phyloP scores from a whole-genome alignment of 1,139 yeast species.

The Candida pseudocylindracea region DNA sequence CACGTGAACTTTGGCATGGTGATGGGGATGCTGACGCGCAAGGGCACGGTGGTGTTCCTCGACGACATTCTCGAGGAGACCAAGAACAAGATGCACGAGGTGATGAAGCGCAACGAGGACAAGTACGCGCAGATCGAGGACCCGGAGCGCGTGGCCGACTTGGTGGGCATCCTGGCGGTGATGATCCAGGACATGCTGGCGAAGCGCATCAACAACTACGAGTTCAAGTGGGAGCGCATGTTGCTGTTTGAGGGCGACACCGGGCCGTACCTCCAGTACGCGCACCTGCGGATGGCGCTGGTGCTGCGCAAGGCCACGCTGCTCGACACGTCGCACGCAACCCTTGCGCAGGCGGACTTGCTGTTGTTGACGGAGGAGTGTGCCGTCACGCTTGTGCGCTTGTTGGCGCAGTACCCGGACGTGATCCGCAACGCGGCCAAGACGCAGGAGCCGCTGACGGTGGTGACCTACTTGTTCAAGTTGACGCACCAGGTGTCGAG shows the following conservation, averaged over 20 bases:
- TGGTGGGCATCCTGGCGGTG: slow-evolving; percentile 91
- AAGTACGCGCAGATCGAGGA: slow-evolving; percentile 87
- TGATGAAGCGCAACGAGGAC: slow-evolving; percentile 80
- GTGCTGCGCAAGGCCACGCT: slow-evolving; percentile 60
- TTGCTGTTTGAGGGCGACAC: slow-evolving; percentile 97
- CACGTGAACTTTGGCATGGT: slow-evolving; percentile 97
- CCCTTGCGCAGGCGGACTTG: slow-evolving; percentile 37
- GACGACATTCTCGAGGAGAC: slow-evolving; percentile 90
- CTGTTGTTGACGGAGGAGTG: slow-evolving; percentile 56
- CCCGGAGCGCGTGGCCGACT: slow-evolving; percentile 90
- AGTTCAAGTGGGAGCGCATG: slow-evolving; percentile 98
- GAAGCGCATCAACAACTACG: slow-evolving; percentile 89
- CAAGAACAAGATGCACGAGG: slow-evolving; percentile 89
- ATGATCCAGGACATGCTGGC: slow-evolving; percentile 99
- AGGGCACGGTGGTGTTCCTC: slow-evolving; percentile 93
- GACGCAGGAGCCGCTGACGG: slow-evolving; percentile 81
- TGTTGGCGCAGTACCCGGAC: slow-evolving; percentile 84
- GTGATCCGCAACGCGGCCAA: slow-evolving; percentile 64
- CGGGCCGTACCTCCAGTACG: slow-evolving; percentile 96
- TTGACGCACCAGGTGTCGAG: slow-evolving; percentile 88
- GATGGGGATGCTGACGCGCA: slow-evolving; percentile 95
- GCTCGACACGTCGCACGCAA: slow-evolving; percentile 17
- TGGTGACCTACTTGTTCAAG: slow-evolving; percentile 84
- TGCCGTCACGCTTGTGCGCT: slow-evolving; percentile 53
- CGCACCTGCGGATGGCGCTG: slow-evolving; percentile 92